Percentiles rank a stretch among this genome's conserved stretches.
Conservation (phyloP, 1,139 yeast species). For the Saccharomycopsis phalli region DNA sequence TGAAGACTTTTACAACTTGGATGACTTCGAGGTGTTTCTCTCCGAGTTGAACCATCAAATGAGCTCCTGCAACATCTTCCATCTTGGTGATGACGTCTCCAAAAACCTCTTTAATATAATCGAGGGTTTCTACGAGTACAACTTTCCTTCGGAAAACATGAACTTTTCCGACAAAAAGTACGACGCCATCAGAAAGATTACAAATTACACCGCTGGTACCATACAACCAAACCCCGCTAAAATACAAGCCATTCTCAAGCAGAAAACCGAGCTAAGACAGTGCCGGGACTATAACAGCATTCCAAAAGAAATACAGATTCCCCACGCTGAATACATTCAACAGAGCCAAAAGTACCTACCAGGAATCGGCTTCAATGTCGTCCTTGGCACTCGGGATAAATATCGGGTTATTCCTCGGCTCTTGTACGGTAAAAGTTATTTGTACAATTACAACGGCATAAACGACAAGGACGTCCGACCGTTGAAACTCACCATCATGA, state of each 20-base stretch:
- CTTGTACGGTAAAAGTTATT: constrained; percentile 14
- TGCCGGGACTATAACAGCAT: constrained; percentile 4
- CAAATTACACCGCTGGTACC: neutral
- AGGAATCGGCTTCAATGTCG: constrained; percentile 11
- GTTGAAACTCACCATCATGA: constrained; percentile 11
- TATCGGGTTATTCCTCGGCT: constrained; percentile 8
- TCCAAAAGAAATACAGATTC: neutral
- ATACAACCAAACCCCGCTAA: neutral
- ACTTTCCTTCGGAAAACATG: constrained; percentile 9
- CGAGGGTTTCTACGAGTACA: constrained; percentile 9
- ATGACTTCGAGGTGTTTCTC: constrained; percentile 10
- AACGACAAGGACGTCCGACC: constrained; percentile 13
- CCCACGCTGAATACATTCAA: neutral
- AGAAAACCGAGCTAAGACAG: neutral
- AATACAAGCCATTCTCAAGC: constrained; percentile 2
- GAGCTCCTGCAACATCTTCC: constrained; percentile 7
- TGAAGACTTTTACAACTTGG: neutral
- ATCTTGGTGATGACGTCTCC: constrained; percentile 2
- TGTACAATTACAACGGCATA: constrained; percentile 17
- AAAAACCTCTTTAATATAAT: constrained; percentile 3
- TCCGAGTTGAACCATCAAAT: neutral
- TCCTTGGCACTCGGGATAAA: constrained; percentile 11
- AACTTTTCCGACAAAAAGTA: too few species aligned
- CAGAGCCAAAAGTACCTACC: constrained; percentile 3
- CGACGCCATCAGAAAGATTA: neutral